Evolutionary conservation across 495 filamentous ascomycete species (phyloP), one percentile per base, ranked within the genome.

Genomic region (Penicillium riverlandense): DNA sequence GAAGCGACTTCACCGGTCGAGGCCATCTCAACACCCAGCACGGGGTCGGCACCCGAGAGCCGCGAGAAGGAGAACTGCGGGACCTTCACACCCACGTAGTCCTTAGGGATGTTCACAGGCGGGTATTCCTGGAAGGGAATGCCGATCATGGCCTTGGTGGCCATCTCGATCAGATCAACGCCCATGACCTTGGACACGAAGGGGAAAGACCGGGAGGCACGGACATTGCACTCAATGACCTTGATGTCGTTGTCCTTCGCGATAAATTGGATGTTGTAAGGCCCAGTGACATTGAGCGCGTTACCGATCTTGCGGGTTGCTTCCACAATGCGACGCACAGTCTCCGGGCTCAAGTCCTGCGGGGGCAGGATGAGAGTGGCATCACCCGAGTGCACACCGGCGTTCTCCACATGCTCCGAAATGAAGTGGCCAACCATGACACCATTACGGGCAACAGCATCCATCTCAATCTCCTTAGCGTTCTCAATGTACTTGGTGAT

Each of bases 191-290:
- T 98, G 29, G 91, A 96, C 14, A 97, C 90, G 63, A 98, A 98
- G 28, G 92, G 92, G 73, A 97, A 97, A 1, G 91, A 96, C 39
- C 92, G 79, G 35, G 92, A 96, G 13, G 92, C 92, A 40, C 92
- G 81, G 35, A 97, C 92, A 58, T 98, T 98, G 68, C 92, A 98
- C 68, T 98, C 92, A 49, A 98, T 98, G 49, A 61, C 92, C 75
- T 97, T 98, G 70, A 98, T 97, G 53, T 96, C 92, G 58, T 97
- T 96, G 64, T 97, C 89, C 72, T 98, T 98, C 41, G 92, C 92
- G 54, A 98, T 98, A 70, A 98, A 98, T 65, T 98, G 92, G 48
- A 98, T 98, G 69, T 98, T 98, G 77, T 84, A 96, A 14, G 92
- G 92, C 36, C 92, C 92, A 34, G 92, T 97, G 38, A 98, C 85